A percentile compares a stretch with the other conserved stretches of the same genome.
Evolutionary conservation across 2,329 filamentous ascomycete genomes (phyloP).

Genomic region (Neofusicoccum kwambonambiense): DNA sequence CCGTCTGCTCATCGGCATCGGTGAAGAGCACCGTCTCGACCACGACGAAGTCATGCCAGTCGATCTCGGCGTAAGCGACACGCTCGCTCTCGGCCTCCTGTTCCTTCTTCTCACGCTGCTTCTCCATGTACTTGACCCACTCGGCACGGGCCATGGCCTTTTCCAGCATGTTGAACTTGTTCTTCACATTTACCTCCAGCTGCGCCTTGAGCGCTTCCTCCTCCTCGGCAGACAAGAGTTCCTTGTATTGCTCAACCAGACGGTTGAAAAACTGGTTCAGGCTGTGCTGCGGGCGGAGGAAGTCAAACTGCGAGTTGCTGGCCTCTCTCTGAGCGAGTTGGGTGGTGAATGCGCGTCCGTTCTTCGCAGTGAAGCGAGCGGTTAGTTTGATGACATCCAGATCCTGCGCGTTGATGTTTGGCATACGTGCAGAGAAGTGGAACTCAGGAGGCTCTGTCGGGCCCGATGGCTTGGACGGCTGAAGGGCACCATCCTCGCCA

Average conservation of each 20-base stretch:
- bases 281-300: constrained; percentile 90
- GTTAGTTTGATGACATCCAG: constrained; percentile 72
- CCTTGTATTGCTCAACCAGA: constrained; percentile 89
- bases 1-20: constrained; percentile 79
- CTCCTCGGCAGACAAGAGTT: constrained; percentile 68
- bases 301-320: constrained; percentile 93
- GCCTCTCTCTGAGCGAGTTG: constrained; percentile 83
- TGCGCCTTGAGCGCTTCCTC: constrained; percentile 71
- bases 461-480: constrained; percentile 69
- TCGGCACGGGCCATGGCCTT: constrained; percentile 83
- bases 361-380: constrained; percentile 88
- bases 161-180: constrained; percentile 77
- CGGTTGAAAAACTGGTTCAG: constrained; percentile 94
- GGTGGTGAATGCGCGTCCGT: constrained; percentile 89
- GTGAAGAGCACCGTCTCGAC: constrained; percentile 93
- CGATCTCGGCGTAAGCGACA: constrained; percentile 76
- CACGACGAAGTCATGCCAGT: constrained; percentile 97
- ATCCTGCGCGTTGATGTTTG: constrained; percentile 94
- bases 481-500: constrained; percentile 58
- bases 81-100: constrained; percentile 82
- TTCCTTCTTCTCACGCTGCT: constrained; percentile 84
- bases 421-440: constrained; percentile 93
- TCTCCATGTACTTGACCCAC: constrained; percentile 79
- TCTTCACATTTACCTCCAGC: constrained; percentile 70
- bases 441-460: constrained; percentile 84